Conservation (phyloP, 2,329 filamentous ascomycete species). For the Phyllosticta citribraziliensis region DNA sequence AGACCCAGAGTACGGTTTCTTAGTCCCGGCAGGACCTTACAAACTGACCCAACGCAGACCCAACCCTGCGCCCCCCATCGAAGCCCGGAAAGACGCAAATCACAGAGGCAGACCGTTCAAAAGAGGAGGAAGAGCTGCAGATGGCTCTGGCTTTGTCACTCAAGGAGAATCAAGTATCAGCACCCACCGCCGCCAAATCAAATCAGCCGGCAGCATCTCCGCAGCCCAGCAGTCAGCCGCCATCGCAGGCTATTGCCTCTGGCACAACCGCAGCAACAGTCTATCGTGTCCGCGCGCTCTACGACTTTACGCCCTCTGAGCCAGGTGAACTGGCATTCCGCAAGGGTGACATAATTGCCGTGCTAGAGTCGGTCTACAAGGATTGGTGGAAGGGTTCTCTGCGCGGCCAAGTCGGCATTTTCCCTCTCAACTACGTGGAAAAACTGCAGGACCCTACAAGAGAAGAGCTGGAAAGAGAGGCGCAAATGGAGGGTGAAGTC, state of each 20-base stretch:
- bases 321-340: constrained; percentile 91
- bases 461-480: constrained; percentile 89
- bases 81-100: constrained; percentile 90
- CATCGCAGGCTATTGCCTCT: constrained; percentile 53
- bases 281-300: constrained; percentile 84
- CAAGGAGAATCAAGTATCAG: constrained; percentile 59
- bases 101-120: constrained; percentile 79
- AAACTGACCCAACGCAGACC: constrained; percentile 49
- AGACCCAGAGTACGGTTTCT: constrained; percentile 47
- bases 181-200: constrained; percentile 29
- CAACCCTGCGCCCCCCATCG: constrained; percentile 80
- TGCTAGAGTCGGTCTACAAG: constrained; percentile 95
- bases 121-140: constrained; percentile 29
- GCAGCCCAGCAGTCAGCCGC: constrained; percentile 21
- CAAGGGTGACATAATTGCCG: constrained; percentile 93
- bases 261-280: constrained; percentile 95
- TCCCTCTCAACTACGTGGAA: constrained; percentile 97
- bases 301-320: constrained; percentile 90
- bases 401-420: constrained; percentile 91
- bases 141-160: constrained; percentile 66
- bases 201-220: constrained; percentile 26
- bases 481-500: constrained; percentile 82
- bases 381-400: constrained; percentile 99
- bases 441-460: constrained; percentile 90
- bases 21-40: neutral